Base-by-base conservation (phyloP, 139 green algal genomes). In the Pseudopediastrum boryanum region DNA sequence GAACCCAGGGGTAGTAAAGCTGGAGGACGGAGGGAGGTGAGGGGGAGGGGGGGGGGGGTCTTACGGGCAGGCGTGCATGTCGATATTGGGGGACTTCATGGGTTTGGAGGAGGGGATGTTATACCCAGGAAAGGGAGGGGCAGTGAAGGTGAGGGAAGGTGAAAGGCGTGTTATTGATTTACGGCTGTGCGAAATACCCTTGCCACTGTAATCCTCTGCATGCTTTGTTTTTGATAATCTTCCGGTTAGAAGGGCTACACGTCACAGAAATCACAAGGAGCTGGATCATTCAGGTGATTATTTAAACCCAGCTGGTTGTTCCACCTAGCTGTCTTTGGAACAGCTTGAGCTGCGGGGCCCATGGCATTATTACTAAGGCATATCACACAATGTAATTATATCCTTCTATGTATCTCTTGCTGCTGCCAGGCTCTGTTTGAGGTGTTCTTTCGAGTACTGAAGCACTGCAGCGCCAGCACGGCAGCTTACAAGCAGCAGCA, bases 401-500 rank as follows among this genome's bases (percentile, higher is more conserved):
- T n/a, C n/a, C n/a, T n/a, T n/a, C n/a, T n/a, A n/a, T n/a, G n/a
- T n/a, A n/a, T n/a, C n/a, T n/a, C n/a, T n/a, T n/a, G n/a, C n/a
- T 69, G 8, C 8, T 33, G 35, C 29, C 64, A 82, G 76, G 86
- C 90, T 0, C 74, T 96, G 41, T 95, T 96, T 79, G 92, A 95
- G 79, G 77, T 92, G 43, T 92, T 92, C 79, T 95, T 95, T 64
- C 84, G 87, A 0, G 89, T 95, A 25, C 69, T 95, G 3, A 95
- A 95, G 84, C 84, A 91, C 36, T 85, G 71, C 69, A 84, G 80
- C 23, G 63, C 86, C 59, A 85, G 83, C 48, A 76, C 48, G 43
- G 33, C 58, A 39, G 73, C 73, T 27, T 25, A 39, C 42, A 29
- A 2, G 41, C 59, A 29, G 73, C 58, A 52, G 59, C 58, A 61